Conservation (phyloP, 1,284 basidiomycete genomes). For the Papiliotrema nemorosa region DNA sequence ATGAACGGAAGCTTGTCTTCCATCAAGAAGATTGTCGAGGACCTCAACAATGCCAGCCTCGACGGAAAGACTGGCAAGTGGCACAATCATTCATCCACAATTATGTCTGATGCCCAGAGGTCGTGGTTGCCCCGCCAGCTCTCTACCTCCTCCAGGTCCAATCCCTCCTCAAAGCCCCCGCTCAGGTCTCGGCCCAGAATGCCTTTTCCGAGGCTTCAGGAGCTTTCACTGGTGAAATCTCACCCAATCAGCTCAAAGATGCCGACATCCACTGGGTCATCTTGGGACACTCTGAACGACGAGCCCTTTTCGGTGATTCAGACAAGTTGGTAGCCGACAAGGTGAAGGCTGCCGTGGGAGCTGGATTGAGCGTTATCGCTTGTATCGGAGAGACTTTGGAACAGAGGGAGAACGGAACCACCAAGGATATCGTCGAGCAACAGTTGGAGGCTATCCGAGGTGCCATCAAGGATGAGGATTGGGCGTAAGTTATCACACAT, state of each 20-base stretch:
- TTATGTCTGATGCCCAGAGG: conserved; percentile 57
- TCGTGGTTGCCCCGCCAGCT: conserved; percentile 86
- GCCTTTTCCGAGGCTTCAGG: conserved; percentile 79
- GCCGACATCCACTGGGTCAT: conserved; percentile 88
- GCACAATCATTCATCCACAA: too few species aligned
- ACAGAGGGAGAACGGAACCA: conserved; percentile 78
- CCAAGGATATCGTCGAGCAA: conserved; percentile 71
- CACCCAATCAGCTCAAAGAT: conserved; percentile 78
- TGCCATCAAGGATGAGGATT: conserved; percentile 64
- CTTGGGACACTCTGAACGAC: conserved; percentile 96
- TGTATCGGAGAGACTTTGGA: conserved; percentile 93
- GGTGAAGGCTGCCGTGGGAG: conserved; percentile 62
- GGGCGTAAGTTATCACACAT: conserved; percentile 60
- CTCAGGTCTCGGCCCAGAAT: conserved; percentile 88
- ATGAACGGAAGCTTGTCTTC: conserved; percentile 72
- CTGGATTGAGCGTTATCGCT: conserved; percentile 79
- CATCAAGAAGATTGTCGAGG: conserved; percentile 62
- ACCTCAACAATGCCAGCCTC: conserved; percentile 71
- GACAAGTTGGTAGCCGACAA: conserved; percentile 82
- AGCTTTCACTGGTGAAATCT: conserved; percentile 95
- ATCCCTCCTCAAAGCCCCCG: conserved; percentile 59
- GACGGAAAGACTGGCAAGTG: conserved; percentile 68
- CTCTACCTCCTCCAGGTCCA: conserved; percentile 74
- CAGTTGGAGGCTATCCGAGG: conserved; percentile 77
- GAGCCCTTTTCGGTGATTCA: conserved; percentile 85